Evolutionary conservation across 1,284 basidiomycete genomes (phyloP).

Genomic region (Peniophora sp.): DNA sequence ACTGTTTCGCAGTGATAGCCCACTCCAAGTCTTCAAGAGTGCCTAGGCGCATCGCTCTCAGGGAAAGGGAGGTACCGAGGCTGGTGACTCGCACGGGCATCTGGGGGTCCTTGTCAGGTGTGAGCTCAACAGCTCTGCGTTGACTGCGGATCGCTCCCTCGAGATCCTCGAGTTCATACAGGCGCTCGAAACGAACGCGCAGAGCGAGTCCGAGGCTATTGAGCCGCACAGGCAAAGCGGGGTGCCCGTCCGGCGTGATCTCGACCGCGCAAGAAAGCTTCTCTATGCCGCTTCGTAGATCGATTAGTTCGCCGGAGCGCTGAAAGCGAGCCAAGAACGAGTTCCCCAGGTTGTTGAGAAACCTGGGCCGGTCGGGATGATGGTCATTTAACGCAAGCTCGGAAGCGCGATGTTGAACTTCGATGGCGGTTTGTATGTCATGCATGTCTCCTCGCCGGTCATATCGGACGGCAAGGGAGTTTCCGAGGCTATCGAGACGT

Average conservation of each 20-base stretch:
- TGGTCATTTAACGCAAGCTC: too few relatives aligned
- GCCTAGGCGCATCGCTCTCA: too few relatives aligned
- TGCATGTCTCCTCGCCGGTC: too few relatives aligned
- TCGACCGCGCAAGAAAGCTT: neutral
- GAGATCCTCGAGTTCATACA: conserved; percentile 13
- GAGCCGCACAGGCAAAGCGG: neutral
- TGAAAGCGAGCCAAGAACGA: neutral
- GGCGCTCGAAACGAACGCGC: conserved; percentile 1
- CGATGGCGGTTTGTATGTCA: too few relatives aligned
- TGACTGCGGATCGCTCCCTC: conserved; percentile 13
- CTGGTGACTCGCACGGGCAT: too few relatives aligned
- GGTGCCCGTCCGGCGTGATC: neutral
- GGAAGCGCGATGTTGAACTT: too few relatives aligned
- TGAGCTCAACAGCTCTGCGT: neutral
- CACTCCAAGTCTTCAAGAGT: too few relatives aligned
- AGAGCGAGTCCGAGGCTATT: neutral
- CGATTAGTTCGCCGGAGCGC: neutral
- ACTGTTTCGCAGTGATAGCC: too few relatives aligned
- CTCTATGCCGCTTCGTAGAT: neutral
- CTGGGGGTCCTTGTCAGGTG: too few relatives aligned
- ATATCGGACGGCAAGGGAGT: too few relatives aligned
- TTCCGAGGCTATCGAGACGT: too few relatives aligned
- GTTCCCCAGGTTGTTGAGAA: neutral
- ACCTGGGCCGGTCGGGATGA: neutral
- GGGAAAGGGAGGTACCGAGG: too few relatives aligned